Evolutionary conservation across 1,284 basidiomycete species (phyloP), one percentile per base, ranked within the genome.

Genomic region (Rhodotorula sp.): DNA sequence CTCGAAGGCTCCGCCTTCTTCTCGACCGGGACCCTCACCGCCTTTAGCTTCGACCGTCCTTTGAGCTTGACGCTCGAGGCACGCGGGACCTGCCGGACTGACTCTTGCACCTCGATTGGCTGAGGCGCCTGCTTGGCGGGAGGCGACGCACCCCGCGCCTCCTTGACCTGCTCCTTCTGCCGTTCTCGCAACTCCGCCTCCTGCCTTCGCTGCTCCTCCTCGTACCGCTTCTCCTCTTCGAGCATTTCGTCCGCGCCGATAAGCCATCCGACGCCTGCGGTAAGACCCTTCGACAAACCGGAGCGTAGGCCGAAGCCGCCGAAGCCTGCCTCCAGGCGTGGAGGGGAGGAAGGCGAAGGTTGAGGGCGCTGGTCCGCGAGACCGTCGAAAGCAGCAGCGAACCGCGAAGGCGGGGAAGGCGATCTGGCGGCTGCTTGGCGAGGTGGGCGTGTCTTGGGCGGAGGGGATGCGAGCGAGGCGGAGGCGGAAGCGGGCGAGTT

Each of bases 221-320:
- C 55, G 49, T 48, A n/a, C 39, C 39, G 39, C 46, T 10, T 29
- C 27, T 44, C 32, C 48, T 34, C 27, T 46, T 62, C 61, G 24
- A 60, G 32, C 55, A 53, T 30, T 56, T 79, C 80, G 66, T 92
- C 90, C 27, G 87, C 89, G 47, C 91, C 91, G 72, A 93, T 88
- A 39, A 93, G 82, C 91, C 91, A 93, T 13, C 90, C 90, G 60
- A 93, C 89, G 20, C 91, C 91, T 77, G 88, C 88, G 58, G 89
- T 88, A 48, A 93, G 80, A 27, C 86, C 89, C 49, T 88, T 85
- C 55, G 86, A 68, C 62, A 73, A 57, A 22, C 62, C 70, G 22
- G 78, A 80, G 66, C 84, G 84, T 9, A 74, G 51, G 80, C 76
- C 53, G 84, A 83, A 61, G 79, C 78, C 59, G 46, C 19, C 46